These are phyloP conservation scores for Daldinia bambusicola DNA, from an alignment of 495 filamentous ascomycete genomes.

Conservation along the genomic window DNA sequence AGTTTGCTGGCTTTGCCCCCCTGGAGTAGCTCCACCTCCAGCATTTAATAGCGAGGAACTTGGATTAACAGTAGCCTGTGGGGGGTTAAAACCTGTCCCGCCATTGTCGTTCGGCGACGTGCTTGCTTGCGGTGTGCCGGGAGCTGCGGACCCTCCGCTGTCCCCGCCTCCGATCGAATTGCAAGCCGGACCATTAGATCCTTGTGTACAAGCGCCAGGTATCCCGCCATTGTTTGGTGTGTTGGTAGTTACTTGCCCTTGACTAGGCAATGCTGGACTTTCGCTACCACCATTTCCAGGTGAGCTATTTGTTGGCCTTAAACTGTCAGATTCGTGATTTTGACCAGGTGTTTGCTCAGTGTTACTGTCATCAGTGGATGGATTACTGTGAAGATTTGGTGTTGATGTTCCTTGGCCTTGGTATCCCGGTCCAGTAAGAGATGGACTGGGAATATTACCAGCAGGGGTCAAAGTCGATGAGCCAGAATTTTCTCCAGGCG, in stretches of 20 bases:
- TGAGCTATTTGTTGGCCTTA: conserved; percentile 3
- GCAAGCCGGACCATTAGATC: conserved; percentile 33
- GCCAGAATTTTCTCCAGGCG: conserved; percentile 17
- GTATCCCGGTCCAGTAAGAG: conserved; percentile 10
- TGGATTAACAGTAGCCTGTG: conserved; percentile 13
- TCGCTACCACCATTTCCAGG: not conserved
- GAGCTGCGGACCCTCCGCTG: conserved; percentile 1
- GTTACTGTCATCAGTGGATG: conserved; percentile 2
- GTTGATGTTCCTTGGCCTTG: conserved; percentile 12
- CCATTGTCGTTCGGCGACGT: conserved; percentile 25
- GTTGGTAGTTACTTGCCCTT: conserved; percentile 12
- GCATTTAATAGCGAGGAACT: conserved; percentile 9
- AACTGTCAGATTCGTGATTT: conserved; percentile 16
- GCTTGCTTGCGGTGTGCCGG: conserved; percentile 24
- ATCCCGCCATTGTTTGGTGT: conserved; percentile 17
- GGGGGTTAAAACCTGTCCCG: conserved; percentile 29
- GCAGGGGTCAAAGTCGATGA: conserved; percentile 16
- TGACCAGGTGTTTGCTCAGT: conserved; percentile 16
- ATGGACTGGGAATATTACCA: not conserved
- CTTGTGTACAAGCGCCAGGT: conserved; percentile 16
- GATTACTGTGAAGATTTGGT: conserved; percentile 7
- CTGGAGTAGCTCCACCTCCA: conserved; percentile 21
- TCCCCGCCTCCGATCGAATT: conserved; percentile 21
- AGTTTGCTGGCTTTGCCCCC: conserved; percentile 30
- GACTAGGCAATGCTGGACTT: not conserved